Evolutionary conservation across 768 basidiomycete genomes (phyloP).

Genomic region (Tricholoma saponaceum): DNA sequence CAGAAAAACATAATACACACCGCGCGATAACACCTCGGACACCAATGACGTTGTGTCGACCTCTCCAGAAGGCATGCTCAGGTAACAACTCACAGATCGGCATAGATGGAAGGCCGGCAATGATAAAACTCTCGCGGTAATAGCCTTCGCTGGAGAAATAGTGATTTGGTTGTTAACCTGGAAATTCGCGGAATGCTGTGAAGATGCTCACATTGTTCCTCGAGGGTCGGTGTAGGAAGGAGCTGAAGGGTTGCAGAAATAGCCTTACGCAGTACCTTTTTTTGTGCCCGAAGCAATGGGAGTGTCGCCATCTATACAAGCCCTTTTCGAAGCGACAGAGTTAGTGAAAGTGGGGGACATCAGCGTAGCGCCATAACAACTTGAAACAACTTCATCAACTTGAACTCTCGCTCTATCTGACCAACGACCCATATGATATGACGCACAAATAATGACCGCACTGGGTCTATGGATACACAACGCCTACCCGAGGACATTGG

Average conservation of each 20-base stretch:
- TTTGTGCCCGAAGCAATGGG: conserved; percentile 40
- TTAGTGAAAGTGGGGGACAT: too few relatives aligned
- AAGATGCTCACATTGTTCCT: conserved; percentile 55
- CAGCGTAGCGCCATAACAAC: too few relatives aligned
- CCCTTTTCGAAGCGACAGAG: not conserved
- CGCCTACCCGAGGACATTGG: not conserved
- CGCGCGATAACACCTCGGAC: conserved; percentile 46
- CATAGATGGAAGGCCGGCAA: conserved; percentile 48
- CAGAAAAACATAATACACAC: conserved; percentile 30
- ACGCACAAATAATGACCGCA: not conserved
- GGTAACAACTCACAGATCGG: conserved; percentile 63
- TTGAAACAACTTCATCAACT: too few relatives aligned
- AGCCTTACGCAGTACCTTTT: conserved; percentile 50
- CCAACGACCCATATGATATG: not conserved
- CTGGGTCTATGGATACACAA: not conserved
- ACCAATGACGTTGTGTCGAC: conserved; percentile 54
- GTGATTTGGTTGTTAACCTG: not conserved
- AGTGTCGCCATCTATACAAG: conserved; percentile 9
- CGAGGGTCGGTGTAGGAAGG: conserved; percentile 40
- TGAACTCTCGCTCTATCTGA: too few relatives aligned
- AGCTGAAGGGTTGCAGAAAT: conserved; percentile 40
- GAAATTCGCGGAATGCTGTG: not conserved
- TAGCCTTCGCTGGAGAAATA: conserved; percentile 35
- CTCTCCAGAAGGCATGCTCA: conserved; percentile 77
- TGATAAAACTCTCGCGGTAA: conserved; percentile 44